Evolutionary conservation across 225 moss, liverwort and hornwort genomes (phyloP).

Genomic region (Lunularia cruciata): DNA sequence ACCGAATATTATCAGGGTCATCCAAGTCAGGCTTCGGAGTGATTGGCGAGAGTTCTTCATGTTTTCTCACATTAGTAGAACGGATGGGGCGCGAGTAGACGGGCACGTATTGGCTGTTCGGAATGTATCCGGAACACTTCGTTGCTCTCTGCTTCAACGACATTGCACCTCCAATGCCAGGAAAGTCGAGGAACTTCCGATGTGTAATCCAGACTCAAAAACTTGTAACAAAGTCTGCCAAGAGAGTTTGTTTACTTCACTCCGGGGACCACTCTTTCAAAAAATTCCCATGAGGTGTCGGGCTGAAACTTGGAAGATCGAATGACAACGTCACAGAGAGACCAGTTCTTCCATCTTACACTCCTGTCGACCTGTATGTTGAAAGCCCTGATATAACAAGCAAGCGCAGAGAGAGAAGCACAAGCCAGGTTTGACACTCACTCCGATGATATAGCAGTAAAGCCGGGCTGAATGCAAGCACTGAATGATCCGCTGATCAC

Average conservation of each 20-base stretch:
- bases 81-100: slow-evolving; percentile 40
- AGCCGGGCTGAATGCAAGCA: slow-evolving; percentile 2
- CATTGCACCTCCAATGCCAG: slow-evolving; percentile 11
- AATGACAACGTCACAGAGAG: neutral
- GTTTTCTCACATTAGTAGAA: slow-evolving; percentile 22
- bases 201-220: neutral
- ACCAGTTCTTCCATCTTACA: slow-evolving; percentile 18
- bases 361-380: neutral
- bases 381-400: neutral
- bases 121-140: slow-evolving; percentile 49
- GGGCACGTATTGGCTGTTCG: slow-evolving; percentile 43
- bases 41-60: slow-evolving; percentile 45
- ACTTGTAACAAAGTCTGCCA: neutral
- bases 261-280: slow-evolving; percentile 10
- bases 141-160: slow-evolving; percentile 48
- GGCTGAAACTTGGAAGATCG: neutral
- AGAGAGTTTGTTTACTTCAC: neutral
- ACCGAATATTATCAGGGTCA: slow-evolving; percentile 25
- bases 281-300: slow-evolving; percentile 14
- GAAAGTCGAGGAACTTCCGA: neutral
- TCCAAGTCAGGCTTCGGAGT: slow-evolving; percentile 34
- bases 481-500: slow-evolving; percentile 16
- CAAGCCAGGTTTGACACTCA: neutral
- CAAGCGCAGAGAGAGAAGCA: neutral
- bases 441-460: slow-evolving; percentile 7